A percentile compares a stretch with the other conserved stretches of the same genome.
These are phyloP conservation scores for Triticum urartu DNA, from an alignment of 176 grass and related monocot species.

Conservation along the genomic window DNA sequence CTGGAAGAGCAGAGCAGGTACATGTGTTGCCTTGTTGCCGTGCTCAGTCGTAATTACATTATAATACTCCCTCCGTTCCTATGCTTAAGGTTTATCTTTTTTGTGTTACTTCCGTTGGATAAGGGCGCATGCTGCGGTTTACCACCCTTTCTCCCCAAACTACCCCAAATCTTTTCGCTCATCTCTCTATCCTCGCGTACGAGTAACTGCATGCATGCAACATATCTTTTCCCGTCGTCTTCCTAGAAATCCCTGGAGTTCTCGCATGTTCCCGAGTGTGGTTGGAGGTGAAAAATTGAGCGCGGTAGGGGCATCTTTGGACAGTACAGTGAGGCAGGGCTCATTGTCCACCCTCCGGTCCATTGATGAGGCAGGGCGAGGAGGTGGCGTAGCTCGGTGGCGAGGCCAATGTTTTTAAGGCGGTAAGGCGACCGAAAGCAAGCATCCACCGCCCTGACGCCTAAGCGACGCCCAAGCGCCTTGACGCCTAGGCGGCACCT, in stretches of 20 bases:
- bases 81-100: not conserved
- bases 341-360: not conserved
- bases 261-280: not conserved
- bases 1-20: conserved; percentile 97
- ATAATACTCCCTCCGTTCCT: not conserved
- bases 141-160: not conserved
- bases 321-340: not conserved
- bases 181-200: not conserved
- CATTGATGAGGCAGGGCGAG: not conserved
- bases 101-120: not conserved
- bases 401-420: not conserved
- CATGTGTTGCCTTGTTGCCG: not conserved
- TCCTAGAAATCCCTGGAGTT: not conserved
- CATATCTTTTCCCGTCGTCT: not conserved
- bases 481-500: not conserved
- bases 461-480: not conserved
- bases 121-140: not conserved
- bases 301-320: not conserved
- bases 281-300: not conserved
- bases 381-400: too few relatives aligned
- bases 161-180: not conserved
- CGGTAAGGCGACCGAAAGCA: not conserved
- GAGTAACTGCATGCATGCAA: not conserved
- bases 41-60: not conserved
- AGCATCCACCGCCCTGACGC: not conserved